A percentile compares a stretch with the other conserved stretches of the same genome.
Evolutionary conservation across 768 basidiomycete species (phyloP).

Genomic region (Boletus insuetus): DNA sequence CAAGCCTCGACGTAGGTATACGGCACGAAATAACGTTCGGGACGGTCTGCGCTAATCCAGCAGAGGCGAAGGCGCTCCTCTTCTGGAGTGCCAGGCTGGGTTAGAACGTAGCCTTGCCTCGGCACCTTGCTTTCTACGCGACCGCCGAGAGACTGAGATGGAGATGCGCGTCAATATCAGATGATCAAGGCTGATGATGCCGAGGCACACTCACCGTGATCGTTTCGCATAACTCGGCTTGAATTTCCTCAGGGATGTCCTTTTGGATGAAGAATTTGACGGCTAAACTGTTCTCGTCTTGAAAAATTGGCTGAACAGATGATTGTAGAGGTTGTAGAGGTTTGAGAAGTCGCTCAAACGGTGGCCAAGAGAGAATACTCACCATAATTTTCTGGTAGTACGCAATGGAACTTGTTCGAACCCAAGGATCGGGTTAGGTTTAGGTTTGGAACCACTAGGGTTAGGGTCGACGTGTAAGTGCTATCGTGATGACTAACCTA

Average conservation of each 20-base stretch:
- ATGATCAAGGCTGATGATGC: background rate
- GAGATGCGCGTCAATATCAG: background rate
- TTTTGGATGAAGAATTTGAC: conserved; percentile 86
- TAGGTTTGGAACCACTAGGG: conserved; percentile 18
- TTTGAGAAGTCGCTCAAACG: background rate
- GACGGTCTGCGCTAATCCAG: conserved; percentile 67
- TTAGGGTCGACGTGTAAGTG: conserved; percentile 17
- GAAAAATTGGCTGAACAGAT: conserved; percentile 61
- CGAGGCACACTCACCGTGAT: conserved; percentile 50
- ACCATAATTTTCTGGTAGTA: conserved; percentile 18
- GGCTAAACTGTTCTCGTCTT: conserved; percentile 61
- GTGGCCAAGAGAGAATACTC: conserved; percentile 1
- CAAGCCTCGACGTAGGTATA: conserved; percentile 84
- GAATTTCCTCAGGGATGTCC: conserved; percentile 64
- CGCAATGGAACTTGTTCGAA: conserved; percentile 11
- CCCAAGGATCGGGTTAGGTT: conserved; percentile 35
- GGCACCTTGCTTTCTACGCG: conserved; percentile 78
- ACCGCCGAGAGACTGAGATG: conserved; percentile 64
- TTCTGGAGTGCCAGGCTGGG: conserved; percentile 65
- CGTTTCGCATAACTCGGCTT: conserved; percentile 70
- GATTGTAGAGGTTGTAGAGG: background rate
- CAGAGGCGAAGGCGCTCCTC: conserved; percentile 74
- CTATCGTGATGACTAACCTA: conserved; percentile 7
- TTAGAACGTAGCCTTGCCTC: conserved; percentile 69
- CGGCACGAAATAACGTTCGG: conserved; percentile 75